Base-by-base conservation (phyloP, 768 basidiomycete species). In the Leccinum sublutescens region DNA sequence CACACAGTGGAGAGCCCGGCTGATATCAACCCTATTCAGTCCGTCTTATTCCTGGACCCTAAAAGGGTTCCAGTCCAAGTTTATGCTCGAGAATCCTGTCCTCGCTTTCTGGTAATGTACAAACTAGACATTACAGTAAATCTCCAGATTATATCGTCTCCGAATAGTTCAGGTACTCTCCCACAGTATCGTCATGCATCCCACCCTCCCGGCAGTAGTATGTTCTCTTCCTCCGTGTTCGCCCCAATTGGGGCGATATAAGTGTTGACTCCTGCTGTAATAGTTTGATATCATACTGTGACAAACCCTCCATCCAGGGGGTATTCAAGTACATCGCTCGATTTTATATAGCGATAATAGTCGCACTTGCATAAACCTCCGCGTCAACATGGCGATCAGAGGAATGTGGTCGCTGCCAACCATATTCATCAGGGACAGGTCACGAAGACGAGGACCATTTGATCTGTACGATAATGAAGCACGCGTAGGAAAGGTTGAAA, bases 341-440 rank as follows among this genome's bases (percentile, higher is more conserved):
- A 84, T 55, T 19, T 74, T 69, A 65, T 82, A 82, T 51, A 86
- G 61, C 15, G 85, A 82, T 56, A 89, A 70, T 14, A 87, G 67
- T 63, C 76, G 77, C 59, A 89, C 75, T 59, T 80, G 70, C n/a
- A 77, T 80, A 64, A 82, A 85, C 27, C 73, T 75, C 9, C 75
- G 77, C 12, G 78, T 80, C 64, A 90, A 62, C 56, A 71, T 62
- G 17, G 67, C 62, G 64, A 84, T 78, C 52, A 89, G 66, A 4
- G 76, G 75, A 2, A 75, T 67, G 64, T 85, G 86, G 65, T 88
- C 80, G 25, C 77, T 72, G 27, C 80, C 82, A 14, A 63, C 70
- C 58, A 87, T 66, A 59, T 79, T 78, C 79, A 84, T 80, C 25
- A 91, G 66, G 4, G 83, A 83, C 38, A 91, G 71, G 62, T 84